Evolutionary conservation across 805 yeast genomes (phyloP), one percentile per base, ranked within the genome.

Genomic region (Torulaspora franciscae): DNA sequence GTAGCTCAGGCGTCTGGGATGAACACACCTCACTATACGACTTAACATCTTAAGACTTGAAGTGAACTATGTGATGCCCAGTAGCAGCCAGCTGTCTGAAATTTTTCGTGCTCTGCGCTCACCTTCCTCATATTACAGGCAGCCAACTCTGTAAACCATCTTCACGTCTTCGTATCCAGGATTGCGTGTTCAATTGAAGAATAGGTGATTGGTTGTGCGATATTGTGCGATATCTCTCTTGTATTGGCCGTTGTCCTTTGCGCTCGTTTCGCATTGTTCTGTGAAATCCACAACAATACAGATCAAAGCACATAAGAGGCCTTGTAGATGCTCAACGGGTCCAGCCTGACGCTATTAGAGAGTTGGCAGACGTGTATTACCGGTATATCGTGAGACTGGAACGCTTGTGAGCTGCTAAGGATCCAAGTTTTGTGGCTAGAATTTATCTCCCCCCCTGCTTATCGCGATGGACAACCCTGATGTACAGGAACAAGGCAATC

Each of bases 191-290:
- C 26, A 11, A 33, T 19, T 33, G 25, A 6, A 33, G 25, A 10
- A 19, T 19, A 23, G 4, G 10, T 11, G 8, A 2, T 11, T 15
- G 7, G 11, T 19, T n/a, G 26, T 8, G 26, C 22, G 22, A 19
- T 19, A 19, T 5, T 19, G 22, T 19, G 22, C 22, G 22, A 11
- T 23, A 10, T 19, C 24, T 39, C 37, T 39, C 37, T 32, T 39
- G 30, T 39, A 33, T 32, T 39, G 42, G 23, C n/a, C 26, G 22
- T 24, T 39, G 37, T 32, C 34, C 30, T 39, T 13, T 39, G 37
- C 42, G 42, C 42, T 24, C 42, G 42, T 38, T 33, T 17, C 42
- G 42, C 37, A 33, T 32, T 39, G 36, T 23, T 14, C 25, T 17
- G 8, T 19, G 36, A 39, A 32, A 39, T 39, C 37, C 37, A 39